These are phyloP conservation scores for Nitzschia putrida DNA, from an alignment of 108 stramenopile genomes.

Conservation along the genomic window DNA sequence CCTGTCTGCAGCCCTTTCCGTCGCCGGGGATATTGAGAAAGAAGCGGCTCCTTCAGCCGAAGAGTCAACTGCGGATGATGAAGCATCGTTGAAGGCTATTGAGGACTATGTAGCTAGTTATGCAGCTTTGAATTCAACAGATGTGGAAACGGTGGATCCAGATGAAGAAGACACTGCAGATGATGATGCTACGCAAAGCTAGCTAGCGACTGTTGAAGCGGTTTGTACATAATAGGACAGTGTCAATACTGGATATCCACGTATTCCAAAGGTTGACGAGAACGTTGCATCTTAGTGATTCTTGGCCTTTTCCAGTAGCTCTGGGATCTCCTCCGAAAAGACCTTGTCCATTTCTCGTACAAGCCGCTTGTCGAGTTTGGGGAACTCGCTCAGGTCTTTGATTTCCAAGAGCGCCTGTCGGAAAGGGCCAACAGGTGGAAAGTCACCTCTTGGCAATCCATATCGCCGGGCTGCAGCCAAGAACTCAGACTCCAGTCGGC, in stretches of 20 bases:
- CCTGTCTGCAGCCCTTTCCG: too few species aligned
- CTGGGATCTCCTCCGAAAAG: conserved; percentile 85
- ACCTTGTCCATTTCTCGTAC: conserved; percentile 89
- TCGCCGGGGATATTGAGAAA: too few species aligned
- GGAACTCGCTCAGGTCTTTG: conserved; percentile 93
- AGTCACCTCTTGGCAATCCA: conserved; percentile 85
- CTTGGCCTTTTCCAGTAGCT: conserved; percentile 76
- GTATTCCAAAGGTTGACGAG: neutral
- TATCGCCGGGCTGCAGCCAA: conserved; percentile 82
- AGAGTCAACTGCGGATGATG: too few species aligned
- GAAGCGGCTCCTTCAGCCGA: too few species aligned
- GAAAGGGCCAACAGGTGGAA: conserved; percentile 78
- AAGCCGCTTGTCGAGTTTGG: conserved; percentile 90
- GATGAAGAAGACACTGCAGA: neutral
- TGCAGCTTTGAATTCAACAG: neutral
- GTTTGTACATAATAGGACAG: too few species aligned
- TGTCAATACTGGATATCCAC: too few species aligned
- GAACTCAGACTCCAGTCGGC: conserved; percentile 91
- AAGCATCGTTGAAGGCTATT: neutral
- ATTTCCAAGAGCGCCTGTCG: conserved; percentile 82
- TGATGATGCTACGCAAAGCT: neutral
- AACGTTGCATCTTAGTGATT: conserved; percentile 22
- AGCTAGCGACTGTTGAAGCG: neutral
- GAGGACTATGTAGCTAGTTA: neutral
- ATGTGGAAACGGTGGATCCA: neutral